Base-by-base conservation (phyloP, 176 grass and related monocot species). In the Eremochloa ophiuroides region DNA sequence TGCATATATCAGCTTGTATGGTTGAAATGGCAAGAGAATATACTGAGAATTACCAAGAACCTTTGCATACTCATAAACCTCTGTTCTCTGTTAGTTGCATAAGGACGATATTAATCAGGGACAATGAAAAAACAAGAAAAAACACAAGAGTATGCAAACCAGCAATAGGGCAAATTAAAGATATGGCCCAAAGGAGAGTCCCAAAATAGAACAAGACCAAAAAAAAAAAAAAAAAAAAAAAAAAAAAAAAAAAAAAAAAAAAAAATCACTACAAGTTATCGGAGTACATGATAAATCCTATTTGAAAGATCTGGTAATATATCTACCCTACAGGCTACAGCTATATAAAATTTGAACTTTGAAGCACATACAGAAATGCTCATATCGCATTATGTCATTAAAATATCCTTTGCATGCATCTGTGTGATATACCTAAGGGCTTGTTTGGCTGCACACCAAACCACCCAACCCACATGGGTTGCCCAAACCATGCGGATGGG, bases 1-100 rank as follows among this genome's bases (percentile, higher is more conserved):
- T 47, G 96, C 96, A 87, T 99, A 99, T 78, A 99, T 80, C 69
- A 99, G 86, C 82, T 99, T 99, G 79, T 99, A 99, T 40, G 96
- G 96, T 68, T 95, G 96, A 81, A 99, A 93, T 44, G 88, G 91
- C 74, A 90, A 86, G 22, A 99, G 88, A 41, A 91, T 91, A 81
- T 93, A 95, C 87, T 99, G 96, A 74, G 96, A 95, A 93, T 99
- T 99, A 55, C 93, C 93, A 43, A 91, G 88, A 79, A 99, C 96
- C 79, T 99, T 99, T 28, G 96, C 89, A 71, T 99, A 93, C 66
- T 99, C 96, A 81, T 99, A 99, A 42, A 95, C 76, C 72, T 99
- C 96, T 69, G 96, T 99, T 82, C 96, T 93, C 96, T 99, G 86
- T 66, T n/a, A n/a, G n/a, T 84, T 68, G 48, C 39, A 67, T 17